Conservation (phyloP, 139 green algal species). For the Spirogloea muscicola region DNA sequence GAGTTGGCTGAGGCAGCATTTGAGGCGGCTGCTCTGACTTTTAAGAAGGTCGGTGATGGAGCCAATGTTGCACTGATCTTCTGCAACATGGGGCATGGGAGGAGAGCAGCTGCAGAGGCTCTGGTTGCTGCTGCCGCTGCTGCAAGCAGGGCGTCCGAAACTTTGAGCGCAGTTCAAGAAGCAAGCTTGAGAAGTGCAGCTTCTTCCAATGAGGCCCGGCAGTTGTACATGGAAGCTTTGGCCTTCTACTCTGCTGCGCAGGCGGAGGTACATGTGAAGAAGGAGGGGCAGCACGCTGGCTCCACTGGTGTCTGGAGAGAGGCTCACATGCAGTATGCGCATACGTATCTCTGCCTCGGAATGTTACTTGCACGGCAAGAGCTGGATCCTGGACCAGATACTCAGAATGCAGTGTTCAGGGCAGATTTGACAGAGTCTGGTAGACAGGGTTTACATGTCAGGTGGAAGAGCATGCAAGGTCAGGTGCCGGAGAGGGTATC, state of each 20-base stretch:
- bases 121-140: neutral
- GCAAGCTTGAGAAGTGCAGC: too few relatives aligned
- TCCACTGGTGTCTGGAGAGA: conserved; percentile 30
- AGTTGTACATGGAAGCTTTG: conserved; percentile 23
- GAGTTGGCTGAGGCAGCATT: conserved; percentile 22
- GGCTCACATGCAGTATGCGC: conserved; percentile 34
- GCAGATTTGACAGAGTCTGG: too few relatives aligned
- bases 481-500: too few relatives aligned
- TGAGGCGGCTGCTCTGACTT: neutral
- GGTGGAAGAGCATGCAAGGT: too few relatives aligned
- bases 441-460: too few relatives aligned
- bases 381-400: too few relatives aligned
- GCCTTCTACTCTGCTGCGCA: conserved; percentile 9
- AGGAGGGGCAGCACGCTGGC: too few relatives aligned
- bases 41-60: conserved; percentile 12
- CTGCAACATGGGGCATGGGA: conserved; percentile 36
- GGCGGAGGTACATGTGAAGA: conserved; percentile 8
- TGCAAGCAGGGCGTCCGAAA: too few relatives aligned
- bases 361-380: conserved; percentile 40
- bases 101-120: conserved; percentile 18
- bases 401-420: too few relatives aligned
- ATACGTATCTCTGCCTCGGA: conserved; percentile 40
- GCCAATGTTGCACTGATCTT: conserved; percentile 31
- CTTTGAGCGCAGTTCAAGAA: too few relatives aligned
- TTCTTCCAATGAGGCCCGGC: too few relatives aligned